These are phyloP conservation scores for Colletotrichum brevisporum DNA, from an alignment of 2,329 filamentous ascomycete genomes.

Conservation along the genomic window DNA sequence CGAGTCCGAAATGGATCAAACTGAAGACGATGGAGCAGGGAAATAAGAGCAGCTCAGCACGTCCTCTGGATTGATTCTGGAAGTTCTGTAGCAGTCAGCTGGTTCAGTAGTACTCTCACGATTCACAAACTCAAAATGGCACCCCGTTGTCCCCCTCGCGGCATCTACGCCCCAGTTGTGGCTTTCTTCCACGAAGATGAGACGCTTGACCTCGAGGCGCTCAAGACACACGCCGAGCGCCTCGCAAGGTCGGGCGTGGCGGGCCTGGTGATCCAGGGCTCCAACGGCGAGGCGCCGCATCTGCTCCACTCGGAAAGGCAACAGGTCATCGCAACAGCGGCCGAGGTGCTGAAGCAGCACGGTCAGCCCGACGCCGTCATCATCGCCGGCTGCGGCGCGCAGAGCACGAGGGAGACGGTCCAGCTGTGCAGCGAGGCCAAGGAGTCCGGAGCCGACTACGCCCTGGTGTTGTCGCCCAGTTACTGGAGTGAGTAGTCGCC, in stretches of 20 bases:
- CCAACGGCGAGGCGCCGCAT: conserved; percentile 62
- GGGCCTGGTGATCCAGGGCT: conserved; percentile 61
- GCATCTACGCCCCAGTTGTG: conserved; percentile 62
- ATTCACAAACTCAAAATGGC: conserved; percentile 22
- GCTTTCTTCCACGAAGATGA: conserved; percentile 56
- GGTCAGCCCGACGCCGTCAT: conserved; percentile 65
- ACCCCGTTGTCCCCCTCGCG: conserved; percentile 41
- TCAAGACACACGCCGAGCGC: conserved; percentile 56
- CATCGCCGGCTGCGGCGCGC: conserved; percentile 74
- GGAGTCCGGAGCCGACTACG: conserved; percentile 73
- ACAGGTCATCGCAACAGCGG: conserved; percentile 68
- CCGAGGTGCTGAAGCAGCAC: conserved; percentile 59
- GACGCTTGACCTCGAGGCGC: conserved; percentile 55
- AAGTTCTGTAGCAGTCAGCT: not conserved
- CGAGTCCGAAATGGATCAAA: conserved; percentile 1
- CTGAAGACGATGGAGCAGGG: not conserved
- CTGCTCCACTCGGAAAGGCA: conserved; percentile 70
- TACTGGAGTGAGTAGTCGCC: conserved; percentile 66
- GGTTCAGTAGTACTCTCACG: not conserved
- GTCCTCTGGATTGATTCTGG: too few species aligned
- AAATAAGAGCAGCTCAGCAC: conserved; percentile 23
- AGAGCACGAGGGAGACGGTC: conserved; percentile 75
- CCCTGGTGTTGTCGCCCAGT: conserved; percentile 72
- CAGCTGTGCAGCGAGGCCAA: conserved; percentile 71
- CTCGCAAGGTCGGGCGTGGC: conserved; percentile 60